phyloP scores from a whole-genome alignment of 164 flowering plant genomes.

The Sedum album region DNA sequence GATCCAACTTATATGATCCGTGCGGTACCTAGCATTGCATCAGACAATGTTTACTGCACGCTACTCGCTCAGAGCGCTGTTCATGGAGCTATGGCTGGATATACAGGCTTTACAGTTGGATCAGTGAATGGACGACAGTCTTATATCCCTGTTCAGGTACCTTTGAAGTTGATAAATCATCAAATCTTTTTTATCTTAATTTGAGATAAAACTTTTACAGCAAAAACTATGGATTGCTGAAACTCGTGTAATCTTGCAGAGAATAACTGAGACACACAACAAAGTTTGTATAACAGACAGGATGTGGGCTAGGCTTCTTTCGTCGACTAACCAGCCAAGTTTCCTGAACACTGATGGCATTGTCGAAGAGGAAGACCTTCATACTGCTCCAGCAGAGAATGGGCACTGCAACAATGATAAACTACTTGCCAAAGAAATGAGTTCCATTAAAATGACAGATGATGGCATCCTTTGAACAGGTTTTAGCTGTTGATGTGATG shows the following conservation, averaged over 20 bases:
- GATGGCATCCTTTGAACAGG: neutral
- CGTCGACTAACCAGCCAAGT: constrained; percentile 92
- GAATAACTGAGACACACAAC: constrained; percentile 60
- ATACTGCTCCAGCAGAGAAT: constrained; percentile 16
- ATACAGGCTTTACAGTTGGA: constrained; percentile 78
- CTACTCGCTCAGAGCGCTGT: constrained; percentile 95
- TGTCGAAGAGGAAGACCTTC: constrained; percentile 27
- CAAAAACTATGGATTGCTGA: neutral
- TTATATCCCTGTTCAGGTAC: constrained; percentile 80
- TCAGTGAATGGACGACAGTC: constrained; percentile 89
- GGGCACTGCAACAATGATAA: neutral
- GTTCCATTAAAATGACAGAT: neutral
- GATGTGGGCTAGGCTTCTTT: constrained; percentile 94
- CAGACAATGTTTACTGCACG: constrained; percentile 94
- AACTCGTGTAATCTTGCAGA: constrained; percentile 32
- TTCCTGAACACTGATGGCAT: constrained; percentile 41
- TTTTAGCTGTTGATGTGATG: neutral
- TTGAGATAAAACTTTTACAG: neutral
- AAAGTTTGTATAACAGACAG: constrained; percentile 81
- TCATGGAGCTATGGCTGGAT: constrained; percentile 99
- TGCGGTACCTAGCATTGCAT: constrained; percentile 90
- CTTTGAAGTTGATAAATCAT: constrained; percentile 14
- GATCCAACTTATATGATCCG: constrained; percentile 99
- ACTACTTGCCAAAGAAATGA: constrained; percentile 10
- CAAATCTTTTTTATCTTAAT: neutral